Evolutionary conservation across 2,329 filamentous ascomycete species (phyloP).

Genomic region (Verticillium isaacii): DNA sequence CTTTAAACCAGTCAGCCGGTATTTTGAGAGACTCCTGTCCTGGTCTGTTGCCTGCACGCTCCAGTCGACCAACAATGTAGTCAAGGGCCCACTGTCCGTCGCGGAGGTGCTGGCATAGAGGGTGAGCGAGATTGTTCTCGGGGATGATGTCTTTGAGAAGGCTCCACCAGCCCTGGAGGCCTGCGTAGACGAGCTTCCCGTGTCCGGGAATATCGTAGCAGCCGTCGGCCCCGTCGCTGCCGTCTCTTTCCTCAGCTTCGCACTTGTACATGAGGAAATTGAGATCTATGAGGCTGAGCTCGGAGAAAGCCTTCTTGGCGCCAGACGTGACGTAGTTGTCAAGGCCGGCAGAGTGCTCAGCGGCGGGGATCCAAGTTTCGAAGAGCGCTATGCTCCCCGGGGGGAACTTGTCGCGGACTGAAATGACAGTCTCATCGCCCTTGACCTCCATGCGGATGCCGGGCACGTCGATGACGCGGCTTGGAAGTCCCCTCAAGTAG

Average conservation of each 20-base stretch:
- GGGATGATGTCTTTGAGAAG: constrained; percentile 77
- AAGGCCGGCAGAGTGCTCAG: constrained; percentile 76
- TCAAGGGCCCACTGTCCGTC: constrained; percentile 91
- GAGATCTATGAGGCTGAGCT: constrained; percentile 73
- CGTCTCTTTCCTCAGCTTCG: constrained; percentile 80
- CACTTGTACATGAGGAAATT: constrained; percentile 91
- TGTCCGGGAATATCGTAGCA: constrained; percentile 81
- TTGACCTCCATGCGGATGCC: constrained; percentile 70
- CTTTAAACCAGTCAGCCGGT: constrained; percentile 72
- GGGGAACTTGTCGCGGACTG: constrained; percentile 76
- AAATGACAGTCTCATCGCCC: constrained; percentile 72
- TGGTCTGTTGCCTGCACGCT: constrained; percentile 61
- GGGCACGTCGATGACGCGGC: constrained; percentile 68
- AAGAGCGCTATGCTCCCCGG: constrained; percentile 93
- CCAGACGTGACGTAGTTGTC: constrained; percentile 84
- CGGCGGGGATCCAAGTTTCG: constrained; percentile 90
- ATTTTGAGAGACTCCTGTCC: constrained; percentile 59
- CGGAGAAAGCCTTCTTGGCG: constrained; percentile 70
- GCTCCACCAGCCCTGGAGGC: constrained; percentile 99
- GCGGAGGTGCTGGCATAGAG: constrained; percentile 87
- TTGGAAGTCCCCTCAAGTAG: constrained; percentile 76
- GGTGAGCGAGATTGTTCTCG: constrained; percentile 88
- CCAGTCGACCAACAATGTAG: constrained; percentile 74
- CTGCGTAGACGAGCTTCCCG: constrained; percentile 86
- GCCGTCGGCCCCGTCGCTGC: constrained; percentile 76